Conservation (phyloP, 1,139 yeast species). For the Scheffersomyces insectosa region DNA sequence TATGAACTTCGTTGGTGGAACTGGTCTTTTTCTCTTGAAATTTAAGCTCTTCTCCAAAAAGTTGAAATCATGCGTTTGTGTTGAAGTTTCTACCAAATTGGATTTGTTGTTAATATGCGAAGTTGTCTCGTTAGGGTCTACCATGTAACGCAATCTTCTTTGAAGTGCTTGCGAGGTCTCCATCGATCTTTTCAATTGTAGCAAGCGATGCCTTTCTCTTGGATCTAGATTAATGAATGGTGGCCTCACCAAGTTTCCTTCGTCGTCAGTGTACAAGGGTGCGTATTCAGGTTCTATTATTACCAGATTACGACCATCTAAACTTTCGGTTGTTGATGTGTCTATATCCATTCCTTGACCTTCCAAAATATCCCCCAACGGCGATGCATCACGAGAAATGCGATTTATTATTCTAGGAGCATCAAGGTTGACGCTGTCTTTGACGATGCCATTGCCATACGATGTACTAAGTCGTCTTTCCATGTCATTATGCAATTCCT, state of each 20-base stretch:
- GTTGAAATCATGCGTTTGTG: constrained; percentile 41
- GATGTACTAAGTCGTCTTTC: constrained; percentile 34
- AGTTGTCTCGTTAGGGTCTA: constrained; percentile 43
- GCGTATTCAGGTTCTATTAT: constrained; percentile 32
- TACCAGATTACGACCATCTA: neutral
- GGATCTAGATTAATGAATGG: constrained; percentile 51
- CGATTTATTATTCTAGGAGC: neutral
- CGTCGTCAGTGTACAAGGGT: constrained; percentile 35
- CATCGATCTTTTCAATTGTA: constrained; percentile 40
- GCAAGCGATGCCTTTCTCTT: constrained; percentile 42
- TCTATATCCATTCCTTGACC: neutral
- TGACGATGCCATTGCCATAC: constrained; percentile 20
- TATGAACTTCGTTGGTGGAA: neutral
- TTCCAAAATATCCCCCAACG: constrained; percentile 6
- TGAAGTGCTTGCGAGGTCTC: constrained; percentile 38
- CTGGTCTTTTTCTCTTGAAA: constrained; percentile 10
- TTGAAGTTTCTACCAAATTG: constrained; percentile 38
- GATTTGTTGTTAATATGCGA: constrained; percentile 13
- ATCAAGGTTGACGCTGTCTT: constrained; percentile 13
- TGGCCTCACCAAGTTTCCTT: constrained; percentile 44
- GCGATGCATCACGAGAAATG: constrained; percentile 11
- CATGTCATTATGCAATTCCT: constrained; percentile 27
- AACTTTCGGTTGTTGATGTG: neutral
- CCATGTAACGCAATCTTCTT: constrained; percentile 37
- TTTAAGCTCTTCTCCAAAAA: constrained; percentile 22